Evolutionary conservation across 805 yeast species (phyloP), one percentile per base, ranked within the genome.

Genomic region (Nakazawaea populi): DNA sequence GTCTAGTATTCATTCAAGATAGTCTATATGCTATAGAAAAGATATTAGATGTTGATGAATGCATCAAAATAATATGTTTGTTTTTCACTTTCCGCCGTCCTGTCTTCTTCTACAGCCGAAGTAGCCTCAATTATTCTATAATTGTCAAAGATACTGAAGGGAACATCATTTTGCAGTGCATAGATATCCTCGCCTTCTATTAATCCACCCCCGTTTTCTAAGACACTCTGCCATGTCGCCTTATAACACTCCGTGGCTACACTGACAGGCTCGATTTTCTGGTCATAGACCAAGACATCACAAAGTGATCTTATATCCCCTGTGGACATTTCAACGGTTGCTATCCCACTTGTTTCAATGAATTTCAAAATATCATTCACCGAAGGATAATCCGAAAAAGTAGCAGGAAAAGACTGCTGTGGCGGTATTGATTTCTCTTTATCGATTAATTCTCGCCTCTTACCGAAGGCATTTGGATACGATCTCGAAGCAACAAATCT

Each of bases 241-340:
- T 77, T 80, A 66, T 85, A 92, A 42, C 82, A 77, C 56, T 83
- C 79, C 4, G 10, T 36, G 3, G 72, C 83, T 31, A 79, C 71
- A 41, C 75, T 74, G 3, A 82, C 72, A 50, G 75, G 71, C 62
- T 90, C 97, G 47, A 94, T 64, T 64, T 84, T 87, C 59, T 90
- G 96, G 60, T 94, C 99, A 65, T 76, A 89, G 1, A 86, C 82
- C 44, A 94, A 70, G 12, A 94, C 97, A 56, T 90, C 95, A 65
- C 97, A 89, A 27, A 94, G 71, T 0, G 95, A 74, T 52, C 90
- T 74, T 45, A 94, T 83, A 63, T 94, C 96, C 37, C 78, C 73
- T 24, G 79, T 71, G 3, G 82, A 80, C 53, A 94, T 75, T 48
- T 91, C 96, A 24, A 89, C 91, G 37, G 85, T 80, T 8, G 97